These are phyloP conservation scores for Macrocybe sp. DNA, from an alignment of 1,284 basidiomycete species.

Conservation along the genomic window DNA sequence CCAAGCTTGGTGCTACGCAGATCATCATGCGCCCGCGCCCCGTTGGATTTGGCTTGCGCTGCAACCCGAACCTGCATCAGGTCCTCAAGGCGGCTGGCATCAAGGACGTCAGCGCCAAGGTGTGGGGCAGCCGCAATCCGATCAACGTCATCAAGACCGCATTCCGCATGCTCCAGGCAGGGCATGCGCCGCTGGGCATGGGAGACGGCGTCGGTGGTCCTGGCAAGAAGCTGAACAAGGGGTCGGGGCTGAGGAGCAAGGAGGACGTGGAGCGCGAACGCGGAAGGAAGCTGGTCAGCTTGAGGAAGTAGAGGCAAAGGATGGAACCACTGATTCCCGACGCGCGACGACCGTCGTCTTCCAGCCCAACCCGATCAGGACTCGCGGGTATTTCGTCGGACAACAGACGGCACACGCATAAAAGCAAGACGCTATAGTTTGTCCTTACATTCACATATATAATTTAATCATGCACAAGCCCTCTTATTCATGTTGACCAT, in stretches of 20 bases:
- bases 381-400: too few species aligned
- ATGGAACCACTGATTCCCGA: too few species aligned
- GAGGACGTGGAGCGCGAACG: constrained; percentile 66
- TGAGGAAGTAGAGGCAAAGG: constrained; percentile 37
- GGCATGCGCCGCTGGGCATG: constrained; percentile 70
- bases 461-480: too few species aligned
- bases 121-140: constrained; percentile 88
- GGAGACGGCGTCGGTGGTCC: constrained; percentile 72
- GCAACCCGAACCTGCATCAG: constrained; percentile 86
- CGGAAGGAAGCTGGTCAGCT: constrained; percentile 60
- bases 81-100: constrained; percentile 92
- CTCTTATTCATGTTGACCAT: too few species aligned
- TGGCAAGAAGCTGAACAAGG: constrained; percentile 63
- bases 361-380: too few species aligned
- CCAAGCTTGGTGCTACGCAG: constrained; percentile 84
- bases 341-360: too few species aligned
- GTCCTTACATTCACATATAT: too few species aligned
- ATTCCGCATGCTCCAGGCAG: constrained; percentile 64
- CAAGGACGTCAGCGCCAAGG: constrained; percentile 91
- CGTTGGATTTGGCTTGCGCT: constrained; percentile 89
- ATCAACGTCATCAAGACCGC: constrained; percentile 55
- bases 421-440: too few species aligned
- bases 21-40: constrained; percentile 87
- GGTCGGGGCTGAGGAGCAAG: constrained; percentile 60
- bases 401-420: too few species aligned